These are phyloP conservation scores for Apostasia shenzhenica DNA, from an alignment of 106 monocot species.

Conservation along the genomic window DNA sequence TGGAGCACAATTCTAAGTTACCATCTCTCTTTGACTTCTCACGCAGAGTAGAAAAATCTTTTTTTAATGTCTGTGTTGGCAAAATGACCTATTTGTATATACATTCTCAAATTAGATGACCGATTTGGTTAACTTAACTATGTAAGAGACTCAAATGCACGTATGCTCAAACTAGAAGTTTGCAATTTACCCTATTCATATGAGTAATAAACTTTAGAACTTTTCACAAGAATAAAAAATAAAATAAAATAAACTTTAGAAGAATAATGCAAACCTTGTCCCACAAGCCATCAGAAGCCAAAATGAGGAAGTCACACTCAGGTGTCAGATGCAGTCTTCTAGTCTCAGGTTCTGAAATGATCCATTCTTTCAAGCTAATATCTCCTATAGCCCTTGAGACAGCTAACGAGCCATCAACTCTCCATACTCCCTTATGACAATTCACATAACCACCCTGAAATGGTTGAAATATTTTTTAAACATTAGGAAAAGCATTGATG, in stretches of 20 bases:
- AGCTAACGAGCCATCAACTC: constrained; percentile 39
- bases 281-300: constrained; percentile 67
- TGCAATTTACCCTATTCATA: not conserved
- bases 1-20: too few species aligned
- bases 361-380: constrained; percentile 49
- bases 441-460: constrained; percentile 40
- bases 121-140: too few species aligned
- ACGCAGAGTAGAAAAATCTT: too few species aligned
- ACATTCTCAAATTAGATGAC: too few species aligned
- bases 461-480: too few species aligned
- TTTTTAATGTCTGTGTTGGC: too few species aligned
- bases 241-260: not conserved
- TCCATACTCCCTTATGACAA: constrained; percentile 44
- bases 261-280: constrained; percentile 19
- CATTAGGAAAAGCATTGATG: too few species aligned
- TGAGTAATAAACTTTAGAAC: not conserved
- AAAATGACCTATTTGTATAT: too few species aligned
- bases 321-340: constrained; percentile 15
- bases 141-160: too few species aligned
- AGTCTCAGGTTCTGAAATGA: constrained; percentile 53
- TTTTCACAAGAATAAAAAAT: not conserved
- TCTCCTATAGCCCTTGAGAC: constrained; percentile 49
- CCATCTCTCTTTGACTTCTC: too few species aligned
- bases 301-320: constrained; percentile 41
- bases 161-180: not conserved